A percentile compares a stretch with the other conserved stretches of the same genome.
Evolutionary conservation across 257 asterid species (phyloP).

Genomic region (Solanum megistacrolobum): DNA sequence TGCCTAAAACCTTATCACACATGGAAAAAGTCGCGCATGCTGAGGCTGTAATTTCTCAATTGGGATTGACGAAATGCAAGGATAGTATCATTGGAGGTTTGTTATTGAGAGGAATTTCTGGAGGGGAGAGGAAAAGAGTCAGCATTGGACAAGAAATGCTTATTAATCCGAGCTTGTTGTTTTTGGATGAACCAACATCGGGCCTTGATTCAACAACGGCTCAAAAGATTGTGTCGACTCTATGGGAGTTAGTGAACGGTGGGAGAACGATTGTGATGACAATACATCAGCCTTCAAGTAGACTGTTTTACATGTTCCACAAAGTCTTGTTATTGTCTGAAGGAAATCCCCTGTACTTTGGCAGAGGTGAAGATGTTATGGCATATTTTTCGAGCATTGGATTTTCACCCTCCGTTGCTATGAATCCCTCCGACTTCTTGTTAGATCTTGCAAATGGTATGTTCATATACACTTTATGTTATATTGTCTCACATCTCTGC

Average conservation of each 20-base stretch:
- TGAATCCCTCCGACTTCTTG: slow-evolving; percentile 88
- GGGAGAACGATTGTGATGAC: slow-evolving; percentile 73
- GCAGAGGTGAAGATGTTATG: slow-evolving; percentile 40
- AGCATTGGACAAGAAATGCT: slow-evolving; percentile 90
- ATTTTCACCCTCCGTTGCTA: slow-evolving; percentile 41
- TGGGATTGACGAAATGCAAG: slow-evolving; percentile 46
- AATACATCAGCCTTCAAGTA: slow-evolving; percentile 81
- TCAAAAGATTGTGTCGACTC: slow-evolving; percentile 47
- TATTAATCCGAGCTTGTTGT: slow-evolving; percentile 57
- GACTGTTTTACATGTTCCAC: slow-evolving; percentile 67
- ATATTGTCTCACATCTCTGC: neutral
- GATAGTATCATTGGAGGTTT: slow-evolving; percentile 41
- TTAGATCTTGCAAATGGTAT: slow-evolving; percentile 77
- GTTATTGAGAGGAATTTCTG: slow-evolving; percentile 52
- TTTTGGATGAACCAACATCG: slow-evolving; percentile 82
- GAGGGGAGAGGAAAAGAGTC: slow-evolving; percentile 75
- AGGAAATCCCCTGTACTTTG: slow-evolving; percentile 60
- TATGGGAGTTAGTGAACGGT: slow-evolving; percentile 51
- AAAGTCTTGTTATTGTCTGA: slow-evolving; percentile 60
- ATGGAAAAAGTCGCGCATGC: slow-evolving; percentile 38
- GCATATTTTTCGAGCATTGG: slow-evolving; percentile 49
- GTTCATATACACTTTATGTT: neutral
- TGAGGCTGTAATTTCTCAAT: slow-evolving; percentile 43
- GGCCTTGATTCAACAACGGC: slow-evolving; percentile 84
- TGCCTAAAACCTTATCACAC: slow-evolving; percentile 31